phyloP scores from a whole-genome alignment of 345 rosid genomes.

The Anastatica hierochuntica region DNA sequence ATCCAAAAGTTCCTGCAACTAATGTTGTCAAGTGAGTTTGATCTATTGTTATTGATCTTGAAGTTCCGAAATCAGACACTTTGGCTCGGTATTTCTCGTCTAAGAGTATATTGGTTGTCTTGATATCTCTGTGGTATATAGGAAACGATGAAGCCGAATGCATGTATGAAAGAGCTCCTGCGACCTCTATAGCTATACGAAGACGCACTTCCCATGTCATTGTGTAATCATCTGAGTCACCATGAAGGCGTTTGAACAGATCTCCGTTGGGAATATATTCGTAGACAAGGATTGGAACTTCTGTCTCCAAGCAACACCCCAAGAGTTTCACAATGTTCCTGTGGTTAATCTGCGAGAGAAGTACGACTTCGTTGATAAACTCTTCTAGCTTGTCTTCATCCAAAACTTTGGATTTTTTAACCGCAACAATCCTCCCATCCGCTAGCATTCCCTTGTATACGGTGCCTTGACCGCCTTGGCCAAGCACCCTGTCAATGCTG shows the following conservation, averaged over 20 bases:
- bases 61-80: constrained; percentile 41
- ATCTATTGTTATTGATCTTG: constrained; percentile 30
- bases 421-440: constrained; percentile 29
- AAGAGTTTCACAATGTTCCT: constrained; percentile 24
- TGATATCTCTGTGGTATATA: constrained; percentile 34
- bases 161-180: constrained; percentile 25
- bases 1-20: constrained; percentile 17
- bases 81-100: constrained; percentile 25
- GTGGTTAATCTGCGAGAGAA: constrained; percentile 28
- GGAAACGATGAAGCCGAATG: constrained; percentile 30
- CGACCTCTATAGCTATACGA: constrained; percentile 26
- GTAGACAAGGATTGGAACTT: constrained; percentile 19
- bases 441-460: constrained; percentile 31
- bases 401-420: constrained; percentile 18
- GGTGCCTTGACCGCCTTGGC: constrained; percentile 32
- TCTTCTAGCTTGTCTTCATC: constrained; percentile 21
- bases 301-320: constrained; percentile 34
- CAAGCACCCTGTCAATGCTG: constrained; percentile 13
- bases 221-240: not conserved
- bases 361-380: constrained; percentile 37
- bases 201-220: constrained; percentile 34
- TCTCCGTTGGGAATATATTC: constrained; percentile 33
- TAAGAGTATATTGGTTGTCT: constrained; percentile 29
- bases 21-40: constrained; percentile 17
- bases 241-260: constrained; percentile 30